A percentile compares a stretch with the other conserved stretches of the same genome.
These are phyloP conservation scores for Cutaneotrichosporon mucoides DNA, from an alignment of 1,284 basidiomycete species.

Conservation along the genomic window DNA sequence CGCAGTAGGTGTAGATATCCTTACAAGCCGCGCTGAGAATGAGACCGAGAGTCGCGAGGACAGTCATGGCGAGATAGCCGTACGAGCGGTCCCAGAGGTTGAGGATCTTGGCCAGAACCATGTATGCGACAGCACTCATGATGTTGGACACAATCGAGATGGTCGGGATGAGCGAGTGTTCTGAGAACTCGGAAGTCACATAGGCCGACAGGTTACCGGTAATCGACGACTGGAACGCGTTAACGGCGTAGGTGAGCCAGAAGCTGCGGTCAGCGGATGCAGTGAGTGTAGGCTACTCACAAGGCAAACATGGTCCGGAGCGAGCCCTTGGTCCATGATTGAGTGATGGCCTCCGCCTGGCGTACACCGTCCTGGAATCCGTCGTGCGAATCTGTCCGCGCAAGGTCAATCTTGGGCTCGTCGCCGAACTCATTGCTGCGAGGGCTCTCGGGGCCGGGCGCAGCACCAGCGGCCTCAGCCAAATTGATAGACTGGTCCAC, in stretches of 20 bases:
- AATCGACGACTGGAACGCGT: constrained; percentile 39
- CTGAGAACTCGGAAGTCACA: constrained; percentile 31
- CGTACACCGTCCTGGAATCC: constrained; percentile 32
- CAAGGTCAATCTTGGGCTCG: neutral
- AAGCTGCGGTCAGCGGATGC: constrained; percentile 22
- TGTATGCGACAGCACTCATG: constrained; percentile 35
- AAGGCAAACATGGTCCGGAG: constrained; percentile 30
- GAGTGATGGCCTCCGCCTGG: constrained; percentile 34
- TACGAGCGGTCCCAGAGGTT: constrained; percentile 37
- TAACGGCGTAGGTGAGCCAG: constrained; percentile 38
- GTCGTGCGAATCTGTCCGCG: neutral
- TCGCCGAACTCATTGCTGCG: neutral
- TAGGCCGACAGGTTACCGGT: constrained; percentile 36
- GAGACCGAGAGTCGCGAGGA: constrained; percentile 34
- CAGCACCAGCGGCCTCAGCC: constrained; percentile 3
- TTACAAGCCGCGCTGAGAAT: constrained; percentile 39
- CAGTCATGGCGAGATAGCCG: constrained; percentile 29
- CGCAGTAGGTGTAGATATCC: constrained; percentile 36
- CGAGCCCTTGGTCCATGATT: constrained; percentile 30
- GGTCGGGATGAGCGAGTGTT: constrained; percentile 40
- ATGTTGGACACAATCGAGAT: constrained; percentile 38
- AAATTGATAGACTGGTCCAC: constrained; percentile 6
- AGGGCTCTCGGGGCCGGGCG: neutral
- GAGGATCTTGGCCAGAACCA: constrained; percentile 37
- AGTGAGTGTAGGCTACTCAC: constrained; percentile 27